A percentile compares a stretch with the other conserved stretches of the same genome.
These are phyloP conservation scores for Nakaseomyces bracarensis DNA, from an alignment of 1,139 yeast genomes.

Conservation along the genomic window DNA sequence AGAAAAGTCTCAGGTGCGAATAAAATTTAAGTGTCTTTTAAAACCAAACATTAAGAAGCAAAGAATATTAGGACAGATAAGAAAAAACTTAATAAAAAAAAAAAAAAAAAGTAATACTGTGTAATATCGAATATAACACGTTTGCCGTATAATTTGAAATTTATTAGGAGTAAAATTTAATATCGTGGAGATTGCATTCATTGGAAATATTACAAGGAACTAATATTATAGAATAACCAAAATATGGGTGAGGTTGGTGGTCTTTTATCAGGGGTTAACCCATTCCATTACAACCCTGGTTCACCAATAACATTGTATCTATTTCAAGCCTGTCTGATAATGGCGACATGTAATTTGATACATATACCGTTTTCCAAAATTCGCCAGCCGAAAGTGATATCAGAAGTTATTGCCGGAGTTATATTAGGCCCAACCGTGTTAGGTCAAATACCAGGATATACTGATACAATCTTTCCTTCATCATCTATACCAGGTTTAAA, in stretches of 20 bases:
- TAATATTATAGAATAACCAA: neutral
- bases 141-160: too few species aligned
- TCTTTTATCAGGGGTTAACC: conserved; percentile 63
- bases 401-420: conserved; percentile 71
- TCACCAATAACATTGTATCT: conserved; percentile 29
- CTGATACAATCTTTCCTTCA: conserved; percentile 53
- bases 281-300: conserved; percentile 47
- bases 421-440: conserved; percentile 60
- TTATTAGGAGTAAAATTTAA: too few species aligned
- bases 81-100: too few species aligned
- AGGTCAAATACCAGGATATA: conserved; percentile 62
- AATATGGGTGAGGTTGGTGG: conserved; percentile 40
- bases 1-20: too few species aligned
- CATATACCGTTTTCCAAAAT: conserved; percentile 51
- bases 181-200: too few species aligned
- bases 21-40: too few species aligned
- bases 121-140: too few species aligned
- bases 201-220: too few species aligned
- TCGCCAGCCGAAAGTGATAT: conserved; percentile 69
- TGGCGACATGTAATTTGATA: conserved; percentile 38
- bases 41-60: too few species aligned
- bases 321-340: conserved; percentile 28
- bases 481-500: conserved; percentile 56
- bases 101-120: too few species aligned
- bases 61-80: too few species aligned